Evolutionary conservation across 768 basidiomycete genomes (phyloP).

Genomic region (Trametes gibbosa): DNA sequence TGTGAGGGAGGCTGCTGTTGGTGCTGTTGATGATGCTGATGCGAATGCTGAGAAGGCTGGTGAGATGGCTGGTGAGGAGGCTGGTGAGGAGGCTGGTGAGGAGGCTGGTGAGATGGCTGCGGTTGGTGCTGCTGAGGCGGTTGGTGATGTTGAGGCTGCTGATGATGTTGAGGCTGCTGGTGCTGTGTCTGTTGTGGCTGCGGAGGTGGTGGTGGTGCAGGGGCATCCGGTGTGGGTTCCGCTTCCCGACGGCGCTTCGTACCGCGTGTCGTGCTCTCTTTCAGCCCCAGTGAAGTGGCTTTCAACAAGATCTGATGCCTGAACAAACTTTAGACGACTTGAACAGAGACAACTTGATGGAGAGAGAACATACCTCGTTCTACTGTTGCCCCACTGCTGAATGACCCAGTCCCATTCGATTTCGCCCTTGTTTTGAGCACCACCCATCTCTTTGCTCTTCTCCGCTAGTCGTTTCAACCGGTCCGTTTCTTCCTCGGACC

Average conservation of each 20-base stretch:
- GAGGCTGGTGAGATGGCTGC: constrained; percentile 20
- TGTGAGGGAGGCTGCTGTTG: constrained; percentile 21
- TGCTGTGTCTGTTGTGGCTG: constrained; percentile 10
- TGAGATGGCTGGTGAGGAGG: constrained; percentile 26
- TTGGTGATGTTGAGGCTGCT: constrained; percentile 1
- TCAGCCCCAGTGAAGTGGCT: constrained; percentile 74
- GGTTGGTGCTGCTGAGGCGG: constrained; percentile 1
- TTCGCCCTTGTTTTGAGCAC: constrained; percentile 45
- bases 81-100: not conserved
- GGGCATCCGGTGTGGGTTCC: constrained; percentile 30
- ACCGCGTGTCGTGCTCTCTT: constrained; percentile 67
- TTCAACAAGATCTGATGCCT: constrained; percentile 85
- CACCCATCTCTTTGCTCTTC: constrained; percentile 49
- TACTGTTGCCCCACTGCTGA: constrained; percentile 66
- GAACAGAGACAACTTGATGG: not conserved
- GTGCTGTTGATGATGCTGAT: constrained; percentile 7
- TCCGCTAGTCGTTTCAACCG: constrained; percentile 67
- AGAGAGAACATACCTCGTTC: constrained; percentile 54
- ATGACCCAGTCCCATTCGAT: constrained; percentile 82
- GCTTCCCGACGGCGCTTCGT: constrained; percentile 56
- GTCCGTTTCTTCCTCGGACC: constrained; percentile 78
- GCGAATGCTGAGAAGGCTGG: constrained; percentile 28
- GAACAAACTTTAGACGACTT: not conserved
- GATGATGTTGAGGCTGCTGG: constrained; percentile 32
- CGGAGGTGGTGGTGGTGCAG: constrained; percentile 7